Evolutionary conservation across 1,284 basidiomycete species (phyloP), one percentile per base, ranked within the genome.

Genomic region (Cystobasidium slooffiae): DNA sequence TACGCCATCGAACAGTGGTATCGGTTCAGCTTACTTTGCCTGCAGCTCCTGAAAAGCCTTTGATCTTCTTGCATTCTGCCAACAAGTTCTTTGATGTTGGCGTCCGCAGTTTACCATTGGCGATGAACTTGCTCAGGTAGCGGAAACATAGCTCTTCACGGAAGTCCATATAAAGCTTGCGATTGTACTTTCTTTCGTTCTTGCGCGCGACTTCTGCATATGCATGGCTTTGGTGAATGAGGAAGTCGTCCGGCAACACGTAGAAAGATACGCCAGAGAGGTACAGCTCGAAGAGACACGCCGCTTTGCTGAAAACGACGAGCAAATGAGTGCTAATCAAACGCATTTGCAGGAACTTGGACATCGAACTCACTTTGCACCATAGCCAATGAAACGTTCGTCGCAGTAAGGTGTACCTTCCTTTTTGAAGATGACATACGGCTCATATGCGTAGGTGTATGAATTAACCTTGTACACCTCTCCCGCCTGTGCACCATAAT

Each of bases 331-430:
- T n/a, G 24, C 6, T 6, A 14, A 22, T 5, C 46, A 24, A 46
- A 41, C n/a, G 37, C 41, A 52, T 41, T 20, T n/a, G 12, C 47
- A 18, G 9, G 14, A n/a, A 41, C 43, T 7, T 44, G 6, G 58
- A 22, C 18, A 8, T 58, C 12, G 44, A 18, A 61, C 76, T 75
- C 62, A 77, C 76, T 76, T 78, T 89, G 82, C 88, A 18, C 92
- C 92, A 80, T 93, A 93, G 0, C 92, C 92, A 61, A 92, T 86
- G 79, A 94, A 94, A n/a, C 91, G 87, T 80, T 93, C 92, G 79
- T 93, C 91, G 79, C 91, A 93, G 90, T 90, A 90, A 51, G 89
- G 89, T 5, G 88, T 86, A 1, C 88, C 89, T 62, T 90, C 88
- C 77, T 88, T 90, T 81, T 86, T 89, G 80, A 90, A 89, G 69